Base-by-base conservation (phyloP, 495 filamentous ascomycete species). In the Xylaria nigripes region DNA sequence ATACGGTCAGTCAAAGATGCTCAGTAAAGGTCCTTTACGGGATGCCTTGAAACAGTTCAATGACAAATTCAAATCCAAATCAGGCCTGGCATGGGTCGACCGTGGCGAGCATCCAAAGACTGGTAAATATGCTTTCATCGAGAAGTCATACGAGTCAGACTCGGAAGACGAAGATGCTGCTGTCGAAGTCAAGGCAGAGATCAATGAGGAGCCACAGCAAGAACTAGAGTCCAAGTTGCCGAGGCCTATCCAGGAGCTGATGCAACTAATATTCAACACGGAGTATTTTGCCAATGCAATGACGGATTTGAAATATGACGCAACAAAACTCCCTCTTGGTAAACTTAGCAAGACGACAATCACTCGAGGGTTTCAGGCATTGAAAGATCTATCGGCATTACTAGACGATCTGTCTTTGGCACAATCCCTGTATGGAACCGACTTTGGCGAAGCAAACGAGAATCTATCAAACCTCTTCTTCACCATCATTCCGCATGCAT, bases 191-290 rank as follows among this genome's bases (percentile, higher is more conserved):
- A 48, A 60, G 18, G 48, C 56, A 19, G 38, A 51, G 29, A 30
- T 55, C 34, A 61, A 66, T n/a, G 65, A 63, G 46, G 70, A 75
- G 3, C 25, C 48, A 3, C 64, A 67, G 9, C 62, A 69, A 5
- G 65, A 67, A 8, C 63, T 69, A 0, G 69, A 81, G 55, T 85
- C 79, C 51, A 76, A 72, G n/a, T 69, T 94, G 6, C 57, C 76
- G 0, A 70, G 70, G 12, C 74, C 79, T 0, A 65, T 86, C 5
- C 85, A 90, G 56, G 65, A 76, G 6, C 71, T 95, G 13, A 84
- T 94, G 76, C 61, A 79, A 30, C 78, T 95, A 51, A 92, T 95
- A 54, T 95, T 95, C 76, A 91, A 93, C 60, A 72, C 79, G 50
- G 61, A 83, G 36, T 79, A 83, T 59, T 85, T 89, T 66, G 64